phyloP scores from a whole-genome alignment of 2,329 filamentous ascomycete genomes.

The Penicillium sp. region DNA sequence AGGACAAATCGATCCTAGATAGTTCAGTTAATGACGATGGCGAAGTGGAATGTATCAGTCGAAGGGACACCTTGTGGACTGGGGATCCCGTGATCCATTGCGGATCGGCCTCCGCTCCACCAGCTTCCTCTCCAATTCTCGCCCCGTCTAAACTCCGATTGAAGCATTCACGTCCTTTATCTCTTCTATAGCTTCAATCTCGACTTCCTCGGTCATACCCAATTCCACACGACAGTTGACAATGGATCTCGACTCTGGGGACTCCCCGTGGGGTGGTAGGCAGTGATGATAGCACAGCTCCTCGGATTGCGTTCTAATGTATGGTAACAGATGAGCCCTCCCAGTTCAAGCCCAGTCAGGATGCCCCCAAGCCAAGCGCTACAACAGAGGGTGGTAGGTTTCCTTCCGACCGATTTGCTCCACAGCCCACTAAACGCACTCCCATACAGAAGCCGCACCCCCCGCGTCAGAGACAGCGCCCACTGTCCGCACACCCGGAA shows the following conservation, averaged over 20 bases:
- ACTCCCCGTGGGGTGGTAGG: slow-evolving; percentile 54
- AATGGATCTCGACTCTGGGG: slow-evolving; percentile 47
- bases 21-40: background rate
- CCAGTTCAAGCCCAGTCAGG: slow-evolving; percentile 35
- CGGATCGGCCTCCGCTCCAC: slow-evolving; percentile 25
- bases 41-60: background rate
- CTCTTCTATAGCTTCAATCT: background rate
- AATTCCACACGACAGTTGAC: background rate
- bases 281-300: slow-evolving; percentile 28
- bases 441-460: slow-evolving; percentile 28
- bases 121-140: slow-evolving; percentile 18
- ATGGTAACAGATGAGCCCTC: slow-evolving; percentile 48
- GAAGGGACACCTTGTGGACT: slow-evolving; percentile 12
- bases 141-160: slow-evolving; percentile 10
- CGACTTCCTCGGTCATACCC: background rate
- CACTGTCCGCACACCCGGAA: slow-evolving; percentile 50
- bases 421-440: slow-evolving; percentile 21
- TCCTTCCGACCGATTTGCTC: slow-evolving; percentile 4
- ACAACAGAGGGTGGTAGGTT: slow-evolving; percentile 37
- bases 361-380: slow-evolving; percentile 26
- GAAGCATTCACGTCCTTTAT: slow-evolving; percentile 6
- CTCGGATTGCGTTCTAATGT: slow-evolving; percentile 26
- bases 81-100: slow-evolving; percentile 29
- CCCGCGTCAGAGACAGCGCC: slow-evolving; percentile 41
- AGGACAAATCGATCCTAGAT: background rate